These are phyloP conservation scores for Russula foetens DNA, from an alignment of 768 basidiomycete species.

Conservation along the genomic window DNA sequence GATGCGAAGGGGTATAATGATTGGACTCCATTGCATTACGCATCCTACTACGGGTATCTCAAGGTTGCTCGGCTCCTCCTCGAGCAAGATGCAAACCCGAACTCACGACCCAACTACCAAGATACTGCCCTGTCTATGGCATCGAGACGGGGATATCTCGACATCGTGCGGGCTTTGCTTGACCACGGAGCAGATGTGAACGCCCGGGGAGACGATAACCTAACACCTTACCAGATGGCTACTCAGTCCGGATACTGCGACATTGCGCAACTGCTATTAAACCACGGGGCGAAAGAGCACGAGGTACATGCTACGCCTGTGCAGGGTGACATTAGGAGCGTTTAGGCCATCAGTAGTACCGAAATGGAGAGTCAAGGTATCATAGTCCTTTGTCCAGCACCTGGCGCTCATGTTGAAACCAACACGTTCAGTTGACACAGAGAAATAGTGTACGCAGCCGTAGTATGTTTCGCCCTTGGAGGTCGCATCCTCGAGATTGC, in stretches of 20 bases:
- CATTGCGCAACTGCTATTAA: background rate
- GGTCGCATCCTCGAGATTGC: too few relatives aligned
- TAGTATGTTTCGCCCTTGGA: too few relatives aligned
- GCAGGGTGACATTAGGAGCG: too few relatives aligned
- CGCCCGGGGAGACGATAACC: background rate
- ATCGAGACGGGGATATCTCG: background rate
- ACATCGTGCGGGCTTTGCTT: background rate
- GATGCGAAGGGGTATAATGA: background rate
- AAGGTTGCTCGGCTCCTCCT: background rate
- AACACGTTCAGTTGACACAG: too few relatives aligned
- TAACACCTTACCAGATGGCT: background rate
- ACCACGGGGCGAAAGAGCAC: background rate
- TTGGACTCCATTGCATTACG: background rate
- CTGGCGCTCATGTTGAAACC: too few relatives aligned
- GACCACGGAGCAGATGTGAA: background rate
- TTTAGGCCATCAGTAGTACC: too few relatives aligned
- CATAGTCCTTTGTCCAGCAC: too few relatives aligned
- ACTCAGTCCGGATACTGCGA: background rate
- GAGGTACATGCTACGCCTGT: too few relatives aligned
- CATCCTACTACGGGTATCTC: background rate
- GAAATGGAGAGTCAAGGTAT: too few relatives aligned
- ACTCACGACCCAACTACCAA: background rate
- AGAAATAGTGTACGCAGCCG: too few relatives aligned
- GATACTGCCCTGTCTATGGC: background rate
- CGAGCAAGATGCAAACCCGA: background rate